Evolutionary conservation across 768 basidiomycete species (phyloP).

Genomic region (Rhodotorula toruloides): DNA sequence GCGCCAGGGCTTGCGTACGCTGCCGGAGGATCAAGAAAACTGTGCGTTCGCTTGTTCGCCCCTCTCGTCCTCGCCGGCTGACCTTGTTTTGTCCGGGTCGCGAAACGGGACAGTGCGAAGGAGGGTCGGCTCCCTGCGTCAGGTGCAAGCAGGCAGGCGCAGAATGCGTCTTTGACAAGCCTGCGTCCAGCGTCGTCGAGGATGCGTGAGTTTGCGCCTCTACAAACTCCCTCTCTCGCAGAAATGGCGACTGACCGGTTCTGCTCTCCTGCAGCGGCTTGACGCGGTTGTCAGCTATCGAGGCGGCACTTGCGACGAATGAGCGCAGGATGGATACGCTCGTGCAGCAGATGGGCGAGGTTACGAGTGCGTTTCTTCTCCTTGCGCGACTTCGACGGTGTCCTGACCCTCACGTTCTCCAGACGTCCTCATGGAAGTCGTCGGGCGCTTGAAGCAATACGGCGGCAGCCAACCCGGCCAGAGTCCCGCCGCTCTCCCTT

Average conservation of each 20-base stretch:
- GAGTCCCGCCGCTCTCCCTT: neutral
- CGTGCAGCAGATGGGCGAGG: constrained; percentile 8
- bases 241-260: neutral
- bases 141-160: neutral
- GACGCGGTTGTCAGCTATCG: neutral
- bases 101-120: constrained; percentile 23
- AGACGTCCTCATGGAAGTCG: constrained; percentile 3
- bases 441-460: neutral
- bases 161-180: constrained; percentile 1
- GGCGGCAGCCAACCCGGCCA: neutral
- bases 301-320: constrained; percentile 9
- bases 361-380: neutral
- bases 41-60: no score
- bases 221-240: no score
- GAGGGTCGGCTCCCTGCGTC: neutral
- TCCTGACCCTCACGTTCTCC: neutral
- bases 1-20: no score
- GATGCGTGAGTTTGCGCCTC: neutral
- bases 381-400: no score
- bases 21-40: no score
- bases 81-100: no score
- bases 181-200: neutral
- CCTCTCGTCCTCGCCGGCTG: no score
- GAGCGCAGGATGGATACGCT: constrained; percentile 16
- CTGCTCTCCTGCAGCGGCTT: neutral